Percentiles rank a stretch among this genome's conserved stretches.
These are phyloP conservation scores for Elaphomyces granulatus DNA, from an alignment of 495 filamentous ascomycete species.

Conservation along the genomic window DNA sequence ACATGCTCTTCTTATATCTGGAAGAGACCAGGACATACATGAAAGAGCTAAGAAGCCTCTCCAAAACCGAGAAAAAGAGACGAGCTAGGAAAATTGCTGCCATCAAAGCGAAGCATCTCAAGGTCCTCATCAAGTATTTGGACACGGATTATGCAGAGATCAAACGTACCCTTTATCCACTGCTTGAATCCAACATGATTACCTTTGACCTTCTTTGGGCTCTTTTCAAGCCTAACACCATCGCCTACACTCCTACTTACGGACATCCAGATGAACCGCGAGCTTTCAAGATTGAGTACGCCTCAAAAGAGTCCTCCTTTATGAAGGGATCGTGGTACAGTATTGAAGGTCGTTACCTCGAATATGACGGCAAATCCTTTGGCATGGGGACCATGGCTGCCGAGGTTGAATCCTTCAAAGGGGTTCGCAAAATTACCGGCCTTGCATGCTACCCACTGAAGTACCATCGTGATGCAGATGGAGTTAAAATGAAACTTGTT, in stretches of 20 bases:
- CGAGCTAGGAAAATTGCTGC: constrained; percentile 45
- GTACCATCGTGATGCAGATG: constrained; percentile 63
- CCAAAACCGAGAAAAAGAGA: constrained; percentile 50
- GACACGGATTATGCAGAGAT: constrained; percentile 67
- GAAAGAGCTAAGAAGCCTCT: constrained; percentile 49
- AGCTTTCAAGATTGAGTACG: constrained; percentile 80
- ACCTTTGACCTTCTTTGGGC: constrained; percentile 89
- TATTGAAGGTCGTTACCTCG: constrained; percentile 72
- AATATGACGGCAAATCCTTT: constrained; percentile 68
- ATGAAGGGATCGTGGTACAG: constrained; percentile 68
- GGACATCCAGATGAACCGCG: constrained; percentile 67
- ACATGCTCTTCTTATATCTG: constrained; percentile 78
- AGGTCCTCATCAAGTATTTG: constrained; percentile 65
- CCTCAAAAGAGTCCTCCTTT: constrained; percentile 54
- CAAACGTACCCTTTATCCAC: constrained; percentile 70
- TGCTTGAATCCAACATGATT: constrained; percentile 72
- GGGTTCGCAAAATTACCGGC: constrained; percentile 67
- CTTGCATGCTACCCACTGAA: constrained; percentile 66
- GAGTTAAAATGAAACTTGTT: constrained; percentile 50
- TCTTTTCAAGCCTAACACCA: constrained; percentile 78
- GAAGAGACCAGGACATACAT: constrained; percentile 55
- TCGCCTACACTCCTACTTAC: constrained; percentile 71
- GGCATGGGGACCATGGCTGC: constrained; percentile 55
- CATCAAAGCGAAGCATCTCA: constrained; percentile 48
- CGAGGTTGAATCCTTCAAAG: constrained; percentile 68